A percentile compares a stretch with the other conserved stretches of the same genome.
Evolutionary conservation across 352 stramenopile genomes (phyloP).

Genomic region (Pythium aphanidermatum): DNA sequence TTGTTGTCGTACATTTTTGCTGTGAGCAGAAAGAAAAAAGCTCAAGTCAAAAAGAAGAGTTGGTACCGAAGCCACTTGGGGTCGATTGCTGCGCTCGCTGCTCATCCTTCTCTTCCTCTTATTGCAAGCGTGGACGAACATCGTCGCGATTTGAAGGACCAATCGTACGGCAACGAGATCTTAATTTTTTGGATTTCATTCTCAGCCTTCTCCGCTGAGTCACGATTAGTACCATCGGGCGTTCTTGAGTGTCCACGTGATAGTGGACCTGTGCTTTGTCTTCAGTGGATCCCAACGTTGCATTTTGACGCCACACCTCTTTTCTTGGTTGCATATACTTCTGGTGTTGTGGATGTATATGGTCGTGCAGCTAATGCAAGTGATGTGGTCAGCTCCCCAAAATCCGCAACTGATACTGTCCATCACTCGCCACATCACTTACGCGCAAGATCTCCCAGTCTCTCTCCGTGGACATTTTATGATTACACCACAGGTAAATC

Average conservation of each 20-base stretch:
- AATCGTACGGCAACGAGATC: constrained; percentile 37
- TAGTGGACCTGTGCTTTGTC: constrained; percentile 50
- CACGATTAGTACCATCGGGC: constrained; percentile 70
- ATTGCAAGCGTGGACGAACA: constrained; percentile 59
- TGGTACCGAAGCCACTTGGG: constrained; percentile 75
- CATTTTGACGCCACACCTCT: constrained; percentile 79
- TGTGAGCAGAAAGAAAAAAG: constrained; percentile 26
- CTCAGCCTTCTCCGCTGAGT: constrained; percentile 73
- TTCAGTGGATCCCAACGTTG: constrained; percentile 74
- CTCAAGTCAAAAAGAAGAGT: constrained; percentile 64
- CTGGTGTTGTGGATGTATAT: constrained; percentile 59
- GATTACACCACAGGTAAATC: constrained; percentile 62
- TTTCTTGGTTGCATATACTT: constrained; percentile 56
- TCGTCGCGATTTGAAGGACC: constrained; percentile 9
- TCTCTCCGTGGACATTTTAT: constrained; percentile 71
- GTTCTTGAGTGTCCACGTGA: constrained; percentile 47
- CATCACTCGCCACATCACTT: no score
- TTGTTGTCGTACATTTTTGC: constrained; percentile 67
- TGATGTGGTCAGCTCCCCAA: constrained; percentile 54
- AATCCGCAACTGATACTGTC: constrained; percentile 6
- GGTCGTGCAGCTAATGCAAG: constrained; percentile 41
- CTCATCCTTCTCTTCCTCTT: constrained; percentile 70
- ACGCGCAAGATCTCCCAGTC: constrained; percentile 30
- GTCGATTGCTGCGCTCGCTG: constrained; percentile 56
- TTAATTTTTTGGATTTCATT: constrained; percentile 83